These are phyloP conservation scores for Eucalyptus polyanthemos DNA, from an alignment of 345 rosid genomes.

Conservation along the genomic window DNA sequence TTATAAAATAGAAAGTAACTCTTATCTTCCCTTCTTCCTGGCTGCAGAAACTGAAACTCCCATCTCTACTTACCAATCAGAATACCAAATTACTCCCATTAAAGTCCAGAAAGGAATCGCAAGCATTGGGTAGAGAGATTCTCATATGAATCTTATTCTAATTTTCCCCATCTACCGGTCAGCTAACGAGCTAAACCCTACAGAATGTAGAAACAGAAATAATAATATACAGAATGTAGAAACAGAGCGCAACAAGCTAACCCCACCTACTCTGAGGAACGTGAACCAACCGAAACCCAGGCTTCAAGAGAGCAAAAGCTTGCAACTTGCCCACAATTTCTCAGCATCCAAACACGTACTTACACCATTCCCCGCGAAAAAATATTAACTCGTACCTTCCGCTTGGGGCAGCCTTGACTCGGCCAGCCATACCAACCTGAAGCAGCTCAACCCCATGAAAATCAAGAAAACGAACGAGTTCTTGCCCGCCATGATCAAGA, in stretches of 20 bases:
- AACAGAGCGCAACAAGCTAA: neutral
- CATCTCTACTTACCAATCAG: neutral
- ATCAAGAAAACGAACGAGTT: neutral
- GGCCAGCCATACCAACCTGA: neutral
- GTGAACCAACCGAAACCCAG: neutral
- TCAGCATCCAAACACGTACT: neutral
- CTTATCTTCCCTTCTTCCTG: neutral
- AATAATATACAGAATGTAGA: neutral
- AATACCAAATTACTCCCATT: neutral
- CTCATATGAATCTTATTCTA: neutral
- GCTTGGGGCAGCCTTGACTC: conserved; percentile 18
- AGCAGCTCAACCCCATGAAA: neutral
- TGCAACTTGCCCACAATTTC: neutral
- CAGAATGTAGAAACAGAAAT: neutral
- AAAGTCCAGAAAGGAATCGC: neutral
- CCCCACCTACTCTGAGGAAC: neutral
- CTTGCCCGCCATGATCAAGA: neutral
- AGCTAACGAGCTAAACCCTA: neutral
- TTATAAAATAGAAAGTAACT: neutral
- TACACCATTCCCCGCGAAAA: neutral
- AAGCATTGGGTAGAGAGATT: neutral
- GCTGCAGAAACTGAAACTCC: neutral
- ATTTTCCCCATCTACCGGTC: neutral
- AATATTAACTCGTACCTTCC: conserved; percentile 13
- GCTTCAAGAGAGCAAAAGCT: neutral